A percentile compares a stretch with the other conserved stretches of the same genome.
Conservation (phyloP, 2,329 filamentous ascomycete genomes). For the Sarocladium oryzae region DNA sequence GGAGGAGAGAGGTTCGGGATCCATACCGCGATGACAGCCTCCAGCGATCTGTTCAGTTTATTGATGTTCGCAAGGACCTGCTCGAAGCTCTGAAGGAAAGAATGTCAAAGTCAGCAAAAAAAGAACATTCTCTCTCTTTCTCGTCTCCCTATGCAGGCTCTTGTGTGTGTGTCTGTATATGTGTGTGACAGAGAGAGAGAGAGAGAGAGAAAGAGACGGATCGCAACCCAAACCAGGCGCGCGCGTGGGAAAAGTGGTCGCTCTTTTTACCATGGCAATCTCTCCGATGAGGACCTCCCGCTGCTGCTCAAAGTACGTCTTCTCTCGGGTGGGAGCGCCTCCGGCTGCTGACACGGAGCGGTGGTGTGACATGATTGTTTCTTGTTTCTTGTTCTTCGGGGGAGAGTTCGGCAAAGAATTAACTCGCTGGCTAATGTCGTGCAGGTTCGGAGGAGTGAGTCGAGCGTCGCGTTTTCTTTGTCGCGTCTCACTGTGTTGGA, state of each 20-base stretch:
- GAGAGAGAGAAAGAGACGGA: no score
- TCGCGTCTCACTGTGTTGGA: no score
- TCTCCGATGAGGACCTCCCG: slow-evolving; percentile 64
- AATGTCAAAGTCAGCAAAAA: slow-evolving; percentile 1
- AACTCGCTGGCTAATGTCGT: no score
- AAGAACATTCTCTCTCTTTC: neutral
- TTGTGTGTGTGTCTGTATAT: no score
- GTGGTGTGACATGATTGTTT: slow-evolving; percentile 25
- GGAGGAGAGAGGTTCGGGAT: neutral
- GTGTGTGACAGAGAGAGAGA: no score
- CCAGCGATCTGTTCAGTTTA: slow-evolving; percentile 84
- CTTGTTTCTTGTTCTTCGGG: neutral
- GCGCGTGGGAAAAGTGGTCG: no score
- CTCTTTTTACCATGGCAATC: slow-evolving; percentile 61
- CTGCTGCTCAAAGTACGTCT: slow-evolving; percentile 70
- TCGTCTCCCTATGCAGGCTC: neutral
- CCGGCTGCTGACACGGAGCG: slow-evolving; percentile 18
- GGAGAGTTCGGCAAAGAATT: no score
- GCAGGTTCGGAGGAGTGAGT: no score
- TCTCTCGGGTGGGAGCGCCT: slow-evolving; percentile 26
- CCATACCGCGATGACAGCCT: slow-evolving; percentile 80
- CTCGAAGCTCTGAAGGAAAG: slow-evolving; percentile 60
- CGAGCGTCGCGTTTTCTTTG: no score
- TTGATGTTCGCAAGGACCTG: slow-evolving; percentile 94
- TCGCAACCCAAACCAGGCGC: no score